Percentiles rank a stretch among this genome's conserved stretches.
Evolutionary conservation across 371 early-diverging fungal species (phyloP).

Genomic region (Blakeslea trispora): DNA sequence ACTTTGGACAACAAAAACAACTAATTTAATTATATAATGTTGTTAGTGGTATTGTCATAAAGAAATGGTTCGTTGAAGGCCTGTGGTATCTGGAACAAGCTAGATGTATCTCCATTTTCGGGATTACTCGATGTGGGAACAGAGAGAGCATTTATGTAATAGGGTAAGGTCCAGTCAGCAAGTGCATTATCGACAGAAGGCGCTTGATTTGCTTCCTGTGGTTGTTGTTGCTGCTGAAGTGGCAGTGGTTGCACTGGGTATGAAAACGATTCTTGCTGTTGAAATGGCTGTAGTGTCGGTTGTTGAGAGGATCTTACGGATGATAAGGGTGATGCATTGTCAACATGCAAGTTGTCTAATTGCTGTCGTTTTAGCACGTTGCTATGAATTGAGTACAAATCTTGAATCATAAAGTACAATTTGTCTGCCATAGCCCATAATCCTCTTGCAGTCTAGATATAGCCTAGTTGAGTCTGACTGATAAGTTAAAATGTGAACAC

Average conservation of each 20-base stretch:
- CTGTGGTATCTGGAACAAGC: constrained; percentile 17
- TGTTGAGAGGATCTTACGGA: constrained; percentile 1
- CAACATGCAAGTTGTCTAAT: neutral
- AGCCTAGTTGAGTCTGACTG: too few species aligned
- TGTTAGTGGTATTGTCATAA: neutral
- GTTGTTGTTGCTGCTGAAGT: constrained; percentile 1
- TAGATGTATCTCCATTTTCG: neutral
- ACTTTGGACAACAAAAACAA: too few species aligned
- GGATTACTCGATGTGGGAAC: neutral
- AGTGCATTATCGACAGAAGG: neutral
- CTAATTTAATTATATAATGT: too few species aligned
- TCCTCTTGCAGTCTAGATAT: constrained; percentile 42
- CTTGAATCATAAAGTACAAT: constrained; percentile 63
- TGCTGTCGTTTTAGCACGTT: constrained; percentile 16
- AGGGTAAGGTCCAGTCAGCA: constrained; percentile 13
- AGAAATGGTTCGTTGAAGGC: constrained; percentile 20
- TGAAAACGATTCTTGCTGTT: neutral
- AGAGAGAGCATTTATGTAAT: constrained; percentile 6
- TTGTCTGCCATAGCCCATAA: constrained; percentile 68
- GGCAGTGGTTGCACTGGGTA: neutral
- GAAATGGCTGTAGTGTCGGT: neutral
- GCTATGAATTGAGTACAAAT: constrained; percentile 55
- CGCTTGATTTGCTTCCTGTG: neutral
- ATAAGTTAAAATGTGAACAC: neutral
- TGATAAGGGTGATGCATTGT: neutral